Evolutionary conservation across 768 basidiomycete species (phyloP), one percentile per base, ranked within the genome.

Genomic region (Mycena vulgaris): DNA sequence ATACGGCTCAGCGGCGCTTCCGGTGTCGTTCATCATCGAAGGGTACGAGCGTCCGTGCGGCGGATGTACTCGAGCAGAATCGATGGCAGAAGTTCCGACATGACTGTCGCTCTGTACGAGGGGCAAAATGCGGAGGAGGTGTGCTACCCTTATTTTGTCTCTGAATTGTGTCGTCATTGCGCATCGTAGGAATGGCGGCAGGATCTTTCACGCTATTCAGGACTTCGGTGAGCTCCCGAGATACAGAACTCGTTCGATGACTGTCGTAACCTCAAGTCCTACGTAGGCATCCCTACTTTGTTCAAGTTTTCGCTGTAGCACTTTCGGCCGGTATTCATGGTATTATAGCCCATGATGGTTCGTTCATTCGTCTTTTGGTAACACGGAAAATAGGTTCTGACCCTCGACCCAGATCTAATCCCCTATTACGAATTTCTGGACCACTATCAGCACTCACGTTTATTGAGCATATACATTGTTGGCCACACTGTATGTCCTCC

Each of bases 311-410:
- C 48, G 48, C 48, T 17, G 17, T 51, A 14, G 27, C 48, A 28
- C 6, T 23, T 51, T 51, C 48, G 25, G 27, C 23, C 23, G 23
- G 17, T 27, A 51, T 51, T 51, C 48, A 25, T 51, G 48, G 23
- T 51, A 23, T 51, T 51, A 27, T 51, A 51, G 48, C 48, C 10
- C 48, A 51, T 51, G 48, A 28, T 51, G 48, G 48, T 51, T 51
- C 48, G 48, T 51, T 27, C 48, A 5, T 51, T 51, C 8, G 35
- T 37, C 14, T 37, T 37, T 14, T 6, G 6, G 35, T 37, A 14
- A 37, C 35, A 6, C 35, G 35, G 35, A 14, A 37, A 37, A 37
- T 37, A 37, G 35, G 35, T 37, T 37, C 14, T 37, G 35, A 37
- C 35, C 14, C 35, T 37, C 14, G 35, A 37, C 8, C 35, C 14